Base-by-base conservation (phyloP, 192 early-diverging fungal species). In the Dispira simplex region DNA sequence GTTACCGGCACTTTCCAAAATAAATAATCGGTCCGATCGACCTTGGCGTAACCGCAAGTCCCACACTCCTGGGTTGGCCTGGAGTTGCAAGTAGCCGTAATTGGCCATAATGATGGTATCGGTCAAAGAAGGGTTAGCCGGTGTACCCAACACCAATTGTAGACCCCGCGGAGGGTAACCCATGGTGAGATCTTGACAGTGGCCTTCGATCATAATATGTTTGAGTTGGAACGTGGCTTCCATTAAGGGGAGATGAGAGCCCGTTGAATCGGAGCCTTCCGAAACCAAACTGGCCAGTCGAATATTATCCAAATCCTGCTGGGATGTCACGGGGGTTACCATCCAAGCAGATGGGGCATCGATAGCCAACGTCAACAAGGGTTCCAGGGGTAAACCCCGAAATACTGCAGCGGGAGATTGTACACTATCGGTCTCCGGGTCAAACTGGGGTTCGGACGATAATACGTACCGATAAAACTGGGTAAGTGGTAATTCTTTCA, bases 61-160 rank as follows among this genome's bases (percentile, higher is more conserved):
- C 93, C 92, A 99, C 3, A 90, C 80, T 57, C 94, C 94, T 11
- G 94, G 92, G 63, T 83, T 82, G 6, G 93, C 93, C 70, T 94
- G 92, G 55, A 99, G 79, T 73, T 99, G 96, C 59, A 99, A 74
- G 66, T 99, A 99, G 3, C 96, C 96, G 16, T 94, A 79, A 47
- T 99, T 99, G n/a, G 91, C 90, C 96, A 99, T 99, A 0, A 96
- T 91, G 47, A 96, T 91, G 5, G 94, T 99, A 65, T 95, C 96
- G 0, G 85, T 83, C 46, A 86, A 79, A 3, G 75, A 77, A 11
- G 82, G 79, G 0, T 67, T 63, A 0, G 71, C 67, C 0, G 63
- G 27, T 28, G 90, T 90, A 11, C 88, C 92, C 16, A 99, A 83
- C 21, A 86, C 77, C 48, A 95, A 89, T 70, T 99, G 93, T 12